These are phyloP conservation scores for Aspergillus versicolor DNA, from an alignment of 2,329 filamentous ascomycete genomes.

Conservation along the genomic window DNA sequence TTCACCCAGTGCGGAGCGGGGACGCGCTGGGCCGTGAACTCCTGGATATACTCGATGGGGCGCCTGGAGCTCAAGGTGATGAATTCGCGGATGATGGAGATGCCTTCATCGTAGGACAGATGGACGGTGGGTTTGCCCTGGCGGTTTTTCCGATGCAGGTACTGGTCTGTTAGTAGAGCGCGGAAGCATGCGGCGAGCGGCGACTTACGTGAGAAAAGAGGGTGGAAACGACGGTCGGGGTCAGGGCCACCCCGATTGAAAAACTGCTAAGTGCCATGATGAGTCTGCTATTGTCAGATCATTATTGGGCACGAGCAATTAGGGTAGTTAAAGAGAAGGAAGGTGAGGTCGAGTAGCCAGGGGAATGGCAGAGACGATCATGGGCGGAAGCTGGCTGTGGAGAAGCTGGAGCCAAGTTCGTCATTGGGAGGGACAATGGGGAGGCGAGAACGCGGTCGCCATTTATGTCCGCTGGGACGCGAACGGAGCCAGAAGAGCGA, in stretches of 20 bases:
- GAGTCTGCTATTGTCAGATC: not conserved
- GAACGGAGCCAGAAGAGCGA: too few relatives aligned
- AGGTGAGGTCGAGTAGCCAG: not conserved
- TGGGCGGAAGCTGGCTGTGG: constrained; percentile 1
- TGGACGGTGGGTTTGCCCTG: constrained; percentile 82
- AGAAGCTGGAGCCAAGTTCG: not conserved
- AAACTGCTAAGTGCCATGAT: constrained; percentile 72
- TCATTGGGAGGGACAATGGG: not conserved
- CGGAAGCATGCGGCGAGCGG: not conserved
- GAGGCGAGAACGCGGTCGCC: not conserved
- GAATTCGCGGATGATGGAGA: constrained; percentile 84
- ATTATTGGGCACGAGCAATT: not conserved
- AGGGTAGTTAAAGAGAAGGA: not conserved
- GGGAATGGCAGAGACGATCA: constrained; percentile 1
- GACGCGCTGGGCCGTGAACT: constrained; percentile 89
- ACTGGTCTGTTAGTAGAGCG: constrained; percentile 50
- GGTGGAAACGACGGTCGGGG: constrained; percentile 83
- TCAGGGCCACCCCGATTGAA: constrained; percentile 77
- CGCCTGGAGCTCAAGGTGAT: constrained; percentile 81
- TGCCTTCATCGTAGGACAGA: constrained; percentile 90
- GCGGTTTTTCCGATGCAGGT: constrained; percentile 73
- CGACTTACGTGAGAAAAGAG: constrained; percentile 76
- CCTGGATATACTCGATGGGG: constrained; percentile 88
- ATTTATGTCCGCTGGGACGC: not conserved
- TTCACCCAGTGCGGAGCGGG: constrained; percentile 87